Conservation (phyloP, 306 rosid genomes). For the Gastrolobium bilobum region DNA sequence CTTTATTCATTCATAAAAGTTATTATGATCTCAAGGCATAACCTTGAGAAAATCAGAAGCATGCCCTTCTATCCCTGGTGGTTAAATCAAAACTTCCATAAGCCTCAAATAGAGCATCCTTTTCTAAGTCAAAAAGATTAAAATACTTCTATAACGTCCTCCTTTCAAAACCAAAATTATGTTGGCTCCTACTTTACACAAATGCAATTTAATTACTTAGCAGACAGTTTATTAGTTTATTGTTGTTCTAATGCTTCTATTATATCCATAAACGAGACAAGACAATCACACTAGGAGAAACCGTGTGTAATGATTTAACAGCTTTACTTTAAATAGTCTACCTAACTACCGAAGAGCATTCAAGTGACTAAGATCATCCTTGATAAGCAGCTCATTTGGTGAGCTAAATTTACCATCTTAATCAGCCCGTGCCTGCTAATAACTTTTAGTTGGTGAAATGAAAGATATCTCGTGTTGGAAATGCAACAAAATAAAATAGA, state of each 20-base stretch:
- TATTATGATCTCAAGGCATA: background rate
- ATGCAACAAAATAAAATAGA: slow-evolving; percentile 24
- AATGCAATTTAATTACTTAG: background rate
- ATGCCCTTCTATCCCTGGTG: slow-evolving; percentile 15
- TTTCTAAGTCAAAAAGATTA: slow-evolving; percentile 17
- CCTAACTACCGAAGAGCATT: slow-evolving; percentile 21
- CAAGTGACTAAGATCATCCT: slow-evolving; percentile 13
- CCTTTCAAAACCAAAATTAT: slow-evolving; percentile 8
- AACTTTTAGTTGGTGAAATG: slow-evolving; percentile 9
- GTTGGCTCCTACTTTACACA: slow-evolving; percentile 17
- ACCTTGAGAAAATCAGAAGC: slow-evolving; percentile 19
- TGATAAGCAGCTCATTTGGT: background rate
- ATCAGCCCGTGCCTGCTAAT: background rate
- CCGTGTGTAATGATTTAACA: background rate
- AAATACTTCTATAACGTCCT: background rate
- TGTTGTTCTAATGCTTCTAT: slow-evolving; percentile 20
- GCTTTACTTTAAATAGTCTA: background rate
- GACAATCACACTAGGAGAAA: slow-evolving; percentile 13
- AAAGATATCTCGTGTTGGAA: background rate
- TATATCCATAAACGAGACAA: background rate
- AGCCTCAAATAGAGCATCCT: slow-evolving; percentile 23
- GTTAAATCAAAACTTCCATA: slow-evolving; percentile 17
- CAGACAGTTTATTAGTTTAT: background rate
- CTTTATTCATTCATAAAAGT: background rate
- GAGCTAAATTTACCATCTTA: slow-evolving; percentile 32